phyloP scores from a whole-genome alignment of 495 filamentous ascomycete genomes.

The Xylaria curta region DNA sequence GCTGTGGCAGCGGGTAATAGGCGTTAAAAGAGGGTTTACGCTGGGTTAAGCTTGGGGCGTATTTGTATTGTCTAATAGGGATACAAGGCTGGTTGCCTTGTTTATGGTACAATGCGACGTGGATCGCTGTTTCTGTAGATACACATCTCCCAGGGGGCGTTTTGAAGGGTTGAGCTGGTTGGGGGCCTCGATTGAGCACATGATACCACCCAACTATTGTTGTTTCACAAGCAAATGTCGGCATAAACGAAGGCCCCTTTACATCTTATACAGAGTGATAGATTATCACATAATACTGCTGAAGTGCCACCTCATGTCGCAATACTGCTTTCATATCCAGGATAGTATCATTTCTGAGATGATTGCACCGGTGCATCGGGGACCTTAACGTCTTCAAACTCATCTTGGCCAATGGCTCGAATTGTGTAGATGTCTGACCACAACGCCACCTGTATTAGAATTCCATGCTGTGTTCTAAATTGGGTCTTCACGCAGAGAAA shows the following conservation, averaged over 20 bases:
- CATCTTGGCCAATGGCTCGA: constrained; percentile 88
- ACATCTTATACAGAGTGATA: constrained; percentile 2
- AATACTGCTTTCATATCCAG: neutral
- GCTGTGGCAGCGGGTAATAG: constrained; percentile 30
- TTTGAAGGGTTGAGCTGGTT: constrained; percentile 18
- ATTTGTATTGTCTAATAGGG: constrained; percentile 14
- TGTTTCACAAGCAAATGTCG: constrained; percentile 10
- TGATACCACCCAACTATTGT: constrained; percentile 36
- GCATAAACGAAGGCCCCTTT: neutral
- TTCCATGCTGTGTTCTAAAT: neutral
- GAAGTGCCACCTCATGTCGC: neutral
- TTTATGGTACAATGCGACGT: constrained; percentile 24
- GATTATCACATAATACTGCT: neutral
- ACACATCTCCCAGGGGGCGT: constrained; percentile 34
- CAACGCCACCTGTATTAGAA: constrained; percentile 21
- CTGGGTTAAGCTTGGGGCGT: neutral
- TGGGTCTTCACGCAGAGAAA: constrained; percentile 6
- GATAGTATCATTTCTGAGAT: constrained; percentile 44
- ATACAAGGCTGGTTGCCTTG: constrained; percentile 20
- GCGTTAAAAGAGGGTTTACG: constrained; percentile 19
- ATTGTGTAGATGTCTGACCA: constrained; percentile 84
- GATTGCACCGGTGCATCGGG: constrained; percentile 68
- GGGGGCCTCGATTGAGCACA: constrained; percentile 27
- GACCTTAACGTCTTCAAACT: constrained; percentile 94
- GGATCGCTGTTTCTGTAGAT: constrained; percentile 29